These are phyloP conservation scores for Xylaria sp. DNA, from an alignment of 2,329 filamentous ascomycete genomes.

Conservation along the genomic window DNA sequence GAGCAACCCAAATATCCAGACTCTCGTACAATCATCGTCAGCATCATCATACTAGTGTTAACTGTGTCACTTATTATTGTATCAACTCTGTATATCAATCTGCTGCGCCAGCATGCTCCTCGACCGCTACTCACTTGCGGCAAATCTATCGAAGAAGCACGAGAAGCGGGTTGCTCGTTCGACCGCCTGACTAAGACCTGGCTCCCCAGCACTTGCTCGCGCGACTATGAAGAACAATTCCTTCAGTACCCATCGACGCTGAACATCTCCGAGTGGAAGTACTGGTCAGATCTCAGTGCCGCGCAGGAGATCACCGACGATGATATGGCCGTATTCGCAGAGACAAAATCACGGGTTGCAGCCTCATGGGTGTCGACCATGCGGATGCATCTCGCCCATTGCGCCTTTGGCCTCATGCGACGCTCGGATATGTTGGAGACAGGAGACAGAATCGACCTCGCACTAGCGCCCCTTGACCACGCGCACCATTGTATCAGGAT, in stretches of 20 bases:
- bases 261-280: conserved; percentile 29
- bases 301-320: conserved; percentile 30
- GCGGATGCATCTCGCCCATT: conserved; percentile 33
- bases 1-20: neutral
- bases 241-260: conserved; percentile 7
- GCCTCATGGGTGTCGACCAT: conserved; percentile 20
- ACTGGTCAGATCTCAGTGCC: conserved; percentile 24
- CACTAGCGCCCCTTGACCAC: conserved; percentile 22
- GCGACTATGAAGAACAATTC: conserved; percentile 29
- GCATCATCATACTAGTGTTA: conserved; percentile 3
- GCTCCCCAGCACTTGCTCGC: conserved; percentile 22
- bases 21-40: neutral
- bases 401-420: conserved; percentile 28
- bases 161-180: conserved; percentile 27
- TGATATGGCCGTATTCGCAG: conserved; percentile 25
- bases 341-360: conserved; percentile 7
- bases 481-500: conserved; percentile 25
- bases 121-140: conserved; percentile 26
- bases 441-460: conserved; percentile 27
- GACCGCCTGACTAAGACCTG: conserved; percentile 34
- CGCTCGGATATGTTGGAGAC: conserved; percentile 18
- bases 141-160: conserved; percentile 20
- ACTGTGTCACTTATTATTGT: conserved; percentile 14
- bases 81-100: conserved; percentile 18
- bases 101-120: conserved; percentile 17